Evolutionary conservation across 306 rosid genomes (phyloP).

Genomic region (Rubus idaeus): DNA sequence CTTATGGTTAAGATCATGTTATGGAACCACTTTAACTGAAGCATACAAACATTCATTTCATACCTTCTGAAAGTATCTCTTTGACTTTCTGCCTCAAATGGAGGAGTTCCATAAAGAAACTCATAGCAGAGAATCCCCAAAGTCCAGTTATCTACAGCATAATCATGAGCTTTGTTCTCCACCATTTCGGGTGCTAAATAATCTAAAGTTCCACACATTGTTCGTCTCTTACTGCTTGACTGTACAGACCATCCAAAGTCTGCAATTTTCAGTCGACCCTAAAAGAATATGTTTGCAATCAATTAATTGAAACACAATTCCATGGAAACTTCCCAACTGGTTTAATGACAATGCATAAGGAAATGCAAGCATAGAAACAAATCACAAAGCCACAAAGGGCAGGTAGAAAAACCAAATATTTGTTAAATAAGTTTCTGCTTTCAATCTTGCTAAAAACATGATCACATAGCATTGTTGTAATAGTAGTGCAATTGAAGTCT

Average conservation of each 20-base stretch:
- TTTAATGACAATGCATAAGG: background rate
- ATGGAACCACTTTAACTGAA: background rate
- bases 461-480: background rate
- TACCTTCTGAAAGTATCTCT: slow-evolving; percentile 78
- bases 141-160: slow-evolving; percentile 91
- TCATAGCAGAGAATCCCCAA: slow-evolving; percentile 83
- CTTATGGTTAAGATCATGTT: background rate
- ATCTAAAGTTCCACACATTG: slow-evolving; percentile 94
- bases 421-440: background rate
- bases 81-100: slow-evolving; percentile 90
- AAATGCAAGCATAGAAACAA: background rate
- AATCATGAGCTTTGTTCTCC: slow-evolving; percentile 82
- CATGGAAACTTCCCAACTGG: background rate
- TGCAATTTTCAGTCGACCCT: slow-evolving; percentile 90
- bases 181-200: slow-evolving; percentile 96
- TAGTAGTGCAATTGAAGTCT: background rate
- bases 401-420: background rate
- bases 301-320: background rate
- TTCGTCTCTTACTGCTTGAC: slow-evolving; percentile 68
- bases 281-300: slow-evolving; percentile 1
- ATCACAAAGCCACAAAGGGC: background rate
- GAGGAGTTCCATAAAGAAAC: slow-evolving; percentile 84
- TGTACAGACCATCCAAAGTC: slow-evolving; percentile 97
- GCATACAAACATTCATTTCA: slow-evolving; percentile 5
- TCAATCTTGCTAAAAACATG: background rate